These are phyloP conservation scores for Clonostachys solani DNA, from an alignment of 2,329 filamentous ascomycete genomes.

Conservation along the genomic window DNA sequence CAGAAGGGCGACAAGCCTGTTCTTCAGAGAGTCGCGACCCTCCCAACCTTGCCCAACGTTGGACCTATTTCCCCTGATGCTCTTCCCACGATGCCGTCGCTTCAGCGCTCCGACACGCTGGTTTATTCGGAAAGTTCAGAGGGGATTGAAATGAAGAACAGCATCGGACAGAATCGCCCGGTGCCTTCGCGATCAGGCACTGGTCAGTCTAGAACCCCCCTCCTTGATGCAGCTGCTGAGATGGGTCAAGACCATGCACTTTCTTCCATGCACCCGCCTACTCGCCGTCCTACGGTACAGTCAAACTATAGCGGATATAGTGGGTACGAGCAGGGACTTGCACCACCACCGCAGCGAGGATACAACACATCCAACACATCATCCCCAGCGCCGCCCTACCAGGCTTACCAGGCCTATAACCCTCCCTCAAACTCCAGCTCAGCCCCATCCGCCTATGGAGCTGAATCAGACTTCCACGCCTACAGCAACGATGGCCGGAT, in stretches of 20 bases:
- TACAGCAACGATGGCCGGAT: slow-evolving; percentile 23
- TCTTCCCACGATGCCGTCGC: slow-evolving; percentile 52
- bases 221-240: slow-evolving; percentile 53
- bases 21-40: slow-evolving; percentile 56
- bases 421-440: no score
- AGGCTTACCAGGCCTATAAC: no score
- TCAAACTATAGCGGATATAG: no score
- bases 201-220: slow-evolving; percentile 50
- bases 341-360: no score
- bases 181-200: slow-evolving; percentile 45
- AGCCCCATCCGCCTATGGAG: no score
- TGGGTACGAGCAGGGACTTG: no score
- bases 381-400: no score
- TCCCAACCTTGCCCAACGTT: slow-evolving; percentile 53
- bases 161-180: slow-evolving; percentile 46
- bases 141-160: slow-evolving; percentile 43
- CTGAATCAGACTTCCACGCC: slow-evolving; percentile 10
- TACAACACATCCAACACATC: no score
- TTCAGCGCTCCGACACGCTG: slow-evolving; percentile 57
- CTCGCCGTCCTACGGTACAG: no score
- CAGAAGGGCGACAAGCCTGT: slow-evolving; percentile 47
- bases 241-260: slow-evolving; percentile 39
- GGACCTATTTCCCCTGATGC: slow-evolving; percentile 32
- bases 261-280: no score
- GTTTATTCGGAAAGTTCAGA: slow-evolving; percentile 49